Percentiles rank a stretch among this genome's conserved stretches.
Conservation (phyloP, 441 rosid genomes). For the Adansonia rubrostipa region DNA sequence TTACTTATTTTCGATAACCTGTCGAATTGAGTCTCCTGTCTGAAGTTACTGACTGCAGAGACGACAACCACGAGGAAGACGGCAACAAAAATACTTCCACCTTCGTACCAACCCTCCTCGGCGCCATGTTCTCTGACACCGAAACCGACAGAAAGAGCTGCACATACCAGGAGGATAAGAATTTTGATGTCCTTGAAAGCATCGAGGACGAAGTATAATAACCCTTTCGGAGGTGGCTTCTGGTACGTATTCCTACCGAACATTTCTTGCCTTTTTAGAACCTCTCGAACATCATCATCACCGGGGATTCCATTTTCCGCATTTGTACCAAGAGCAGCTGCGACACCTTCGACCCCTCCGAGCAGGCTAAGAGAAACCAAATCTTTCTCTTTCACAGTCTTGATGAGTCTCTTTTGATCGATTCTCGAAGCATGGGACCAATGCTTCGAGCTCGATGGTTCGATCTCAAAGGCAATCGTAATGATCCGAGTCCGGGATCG, state of each 20-base stretch:
- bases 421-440: not conserved
- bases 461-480: not conserved
- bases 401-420: not conserved
- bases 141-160: conserved; percentile 9
- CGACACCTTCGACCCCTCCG: not conserved
- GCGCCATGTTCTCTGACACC: conserved; percentile 11
- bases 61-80: conserved; percentile 6
- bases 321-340: not conserved
- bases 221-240: conserved; percentile 18
- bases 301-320: not conserved
- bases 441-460: not conserved
- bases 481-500: not conserved
- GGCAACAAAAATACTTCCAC: conserved; percentile 12
- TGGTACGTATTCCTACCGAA: conserved; percentile 5
- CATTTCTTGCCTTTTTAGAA: not conserved
- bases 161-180: conserved; percentile 19
- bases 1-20: conserved; percentile 19
- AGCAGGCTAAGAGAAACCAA: not conserved
- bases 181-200: conserved; percentile 10
- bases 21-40: conserved; percentile 17
- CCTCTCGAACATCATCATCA: not conserved
- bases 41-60: conserved; percentile 15
- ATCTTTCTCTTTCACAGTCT: conserved; percentile 3
- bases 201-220: conserved; percentile 15
- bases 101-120: conserved; percentile 16